These are phyloP conservation scores for Fusarium nelsonii DNA, from an alignment of 2,329 filamentous ascomycete species.

Conservation along the genomic window DNA sequence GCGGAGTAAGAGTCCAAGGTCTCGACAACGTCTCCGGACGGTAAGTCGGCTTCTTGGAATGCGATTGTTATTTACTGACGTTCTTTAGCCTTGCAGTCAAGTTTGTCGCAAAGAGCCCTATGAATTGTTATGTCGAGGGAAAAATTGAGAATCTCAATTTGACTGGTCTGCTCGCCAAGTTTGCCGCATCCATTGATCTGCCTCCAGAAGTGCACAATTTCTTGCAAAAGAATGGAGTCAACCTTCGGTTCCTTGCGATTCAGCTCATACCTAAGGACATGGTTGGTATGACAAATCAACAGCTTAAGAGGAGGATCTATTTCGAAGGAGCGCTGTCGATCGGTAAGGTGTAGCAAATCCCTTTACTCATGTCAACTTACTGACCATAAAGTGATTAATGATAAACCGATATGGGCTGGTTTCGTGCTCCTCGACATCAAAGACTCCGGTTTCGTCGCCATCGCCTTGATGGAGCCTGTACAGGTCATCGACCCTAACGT, in stretches of 20 bases:
- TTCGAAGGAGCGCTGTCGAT: background rate
- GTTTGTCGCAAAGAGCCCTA: background rate
- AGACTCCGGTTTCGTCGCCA: background rate
- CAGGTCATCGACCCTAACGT: background rate
- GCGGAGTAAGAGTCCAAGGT: background rate
- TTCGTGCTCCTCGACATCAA: slow-evolving; percentile 1
- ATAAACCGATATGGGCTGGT: background rate
- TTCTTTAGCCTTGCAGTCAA: background rate
- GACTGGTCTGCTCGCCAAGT: background rate
- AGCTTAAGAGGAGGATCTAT: background rate
- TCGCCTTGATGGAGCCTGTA: background rate
- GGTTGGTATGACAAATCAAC: background rate
- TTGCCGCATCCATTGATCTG: background rate
- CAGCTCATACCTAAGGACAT: background rate
- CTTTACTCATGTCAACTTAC: background rate
- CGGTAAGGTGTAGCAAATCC: background rate
- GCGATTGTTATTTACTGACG: background rate
- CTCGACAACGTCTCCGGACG: background rate
- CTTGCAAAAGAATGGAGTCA: background rate
- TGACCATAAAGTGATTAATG: background rate
- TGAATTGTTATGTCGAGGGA: background rate
- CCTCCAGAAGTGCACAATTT: background rate
- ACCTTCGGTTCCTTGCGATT: background rate
- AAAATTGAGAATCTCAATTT: slow-evolving; percentile 1
- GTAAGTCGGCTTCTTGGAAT: background rate